A percentile compares a stretch with the other conserved stretches of the same genome.
Evolutionary conservation across 805 yeast genomes (phyloP).

Genomic region (Ogataea paradorogensis): DNA sequence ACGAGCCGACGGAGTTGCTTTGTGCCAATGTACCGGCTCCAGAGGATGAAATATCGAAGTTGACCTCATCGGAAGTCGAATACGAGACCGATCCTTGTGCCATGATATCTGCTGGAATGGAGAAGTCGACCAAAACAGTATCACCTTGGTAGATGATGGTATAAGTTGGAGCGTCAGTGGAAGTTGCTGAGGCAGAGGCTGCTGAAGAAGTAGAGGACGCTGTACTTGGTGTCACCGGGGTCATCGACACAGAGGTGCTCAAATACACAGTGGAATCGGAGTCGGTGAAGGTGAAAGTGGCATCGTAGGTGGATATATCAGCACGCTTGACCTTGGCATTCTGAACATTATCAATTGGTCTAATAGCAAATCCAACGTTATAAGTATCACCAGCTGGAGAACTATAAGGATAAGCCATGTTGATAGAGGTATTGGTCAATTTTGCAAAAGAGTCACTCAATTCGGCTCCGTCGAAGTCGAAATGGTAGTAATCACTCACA

Average conservation of each 20-base stretch:
- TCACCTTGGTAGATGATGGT: constrained; percentile 7
- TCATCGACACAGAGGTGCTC: constrained; percentile 5
- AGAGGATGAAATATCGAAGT: constrained; percentile 8
- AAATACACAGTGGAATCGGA: constrained; percentile 2
- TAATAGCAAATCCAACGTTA: constrained; percentile 10
- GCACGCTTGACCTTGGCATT: constrained; percentile 3
- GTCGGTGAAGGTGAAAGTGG: constrained; percentile 10
- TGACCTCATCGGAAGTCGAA: constrained; percentile 4
- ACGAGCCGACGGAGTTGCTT: constrained; percentile 3
- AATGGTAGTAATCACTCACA: constrained; percentile 4
- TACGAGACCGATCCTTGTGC: constrained; percentile 6
- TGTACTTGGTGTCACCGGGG: not conserved
- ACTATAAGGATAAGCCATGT: constrained; percentile 5
- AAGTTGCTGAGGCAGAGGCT: not conserved
- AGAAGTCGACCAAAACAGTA: constrained; percentile 5
- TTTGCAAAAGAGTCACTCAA: constrained; percentile 1
- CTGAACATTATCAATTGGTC: constrained; percentile 1
- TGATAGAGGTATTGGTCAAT: constrained; percentile 2
- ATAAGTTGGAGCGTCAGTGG: constrained; percentile 10
- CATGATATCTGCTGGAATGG: constrained; percentile 9
- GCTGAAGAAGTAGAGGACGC: not conserved
- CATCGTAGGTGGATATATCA: constrained; percentile 1
- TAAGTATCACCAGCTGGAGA: constrained; percentile 4
- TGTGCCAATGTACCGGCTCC: constrained; percentile 1
- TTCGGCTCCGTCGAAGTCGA: constrained; percentile 4